These are phyloP conservation scores for Aureobasidium sp. DNA, from an alignment of 2,329 filamentous ascomycete genomes.

Conservation along the genomic window DNA sequence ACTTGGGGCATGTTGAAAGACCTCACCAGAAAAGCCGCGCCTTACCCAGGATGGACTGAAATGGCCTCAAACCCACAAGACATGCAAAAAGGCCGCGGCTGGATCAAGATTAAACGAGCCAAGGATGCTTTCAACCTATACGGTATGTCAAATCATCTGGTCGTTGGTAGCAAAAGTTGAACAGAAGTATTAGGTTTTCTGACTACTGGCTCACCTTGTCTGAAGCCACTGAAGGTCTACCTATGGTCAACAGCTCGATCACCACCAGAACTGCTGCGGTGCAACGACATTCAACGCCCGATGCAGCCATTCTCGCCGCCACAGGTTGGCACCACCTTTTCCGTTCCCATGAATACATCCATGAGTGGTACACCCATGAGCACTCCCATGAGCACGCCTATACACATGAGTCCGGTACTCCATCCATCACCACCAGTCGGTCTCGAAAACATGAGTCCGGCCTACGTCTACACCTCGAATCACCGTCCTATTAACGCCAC, in stretches of 20 bases:
- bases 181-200: not conserved
- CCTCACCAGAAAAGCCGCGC: conserved; percentile 4
- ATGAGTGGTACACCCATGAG: not conserved
- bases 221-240: conserved; percentile 1
- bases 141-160: not conserved
- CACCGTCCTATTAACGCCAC: not conserved
- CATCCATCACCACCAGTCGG: not conserved
- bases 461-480: not conserved
- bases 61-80: conserved; percentile 5
- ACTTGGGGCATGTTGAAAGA: conserved; percentile 12
- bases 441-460: not conserved
- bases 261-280: conserved; percentile 7
- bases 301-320: not conserved
- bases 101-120: conserved; percentile 2
- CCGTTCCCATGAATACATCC: not conserved
- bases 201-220: not conserved
- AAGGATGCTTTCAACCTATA: conserved; percentile 9
- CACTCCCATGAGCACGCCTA: not conserved
- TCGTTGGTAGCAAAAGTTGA: not conserved
- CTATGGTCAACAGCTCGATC: conserved; percentile 8
- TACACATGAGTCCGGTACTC: not conserved
- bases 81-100: conserved; percentile 2
- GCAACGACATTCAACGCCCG: not conserved
- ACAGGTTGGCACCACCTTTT: not conserved
- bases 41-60: conserved; percentile 8